These are phyloP conservation scores for Petunia secreta DNA, from an alignment of 257 asterid species.

Conservation along the genomic window DNA sequence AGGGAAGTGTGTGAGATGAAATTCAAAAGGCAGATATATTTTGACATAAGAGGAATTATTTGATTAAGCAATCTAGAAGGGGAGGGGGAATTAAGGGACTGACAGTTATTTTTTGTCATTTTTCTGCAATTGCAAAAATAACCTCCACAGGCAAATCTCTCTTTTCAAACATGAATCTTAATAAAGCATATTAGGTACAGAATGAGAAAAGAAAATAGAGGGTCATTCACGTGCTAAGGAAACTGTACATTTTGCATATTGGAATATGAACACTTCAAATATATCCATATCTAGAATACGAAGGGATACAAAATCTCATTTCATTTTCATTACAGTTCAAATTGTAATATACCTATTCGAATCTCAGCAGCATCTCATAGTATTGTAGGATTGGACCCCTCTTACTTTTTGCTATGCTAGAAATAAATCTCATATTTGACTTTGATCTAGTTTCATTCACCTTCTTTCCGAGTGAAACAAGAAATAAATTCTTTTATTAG, in stretches of 20 bases:
- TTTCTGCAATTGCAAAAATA: constrained; percentile 4
- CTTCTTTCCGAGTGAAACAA: not conserved
- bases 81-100: constrained; percentile 9
- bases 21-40: not conserved
- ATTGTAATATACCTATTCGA: not conserved
- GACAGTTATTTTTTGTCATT: constrained; percentile 29
- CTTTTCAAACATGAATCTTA: not conserved
- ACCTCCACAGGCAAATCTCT: constrained; percentile 23
- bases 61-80: not conserved
- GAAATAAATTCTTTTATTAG: not conserved
- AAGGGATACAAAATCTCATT: not conserved
- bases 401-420: not conserved
- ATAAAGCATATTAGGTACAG: not conserved
- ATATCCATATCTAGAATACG: not conserved
- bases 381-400: not conserved
- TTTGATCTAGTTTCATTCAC: not conserved
- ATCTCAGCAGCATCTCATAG: no score
- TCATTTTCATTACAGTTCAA: not conserved
- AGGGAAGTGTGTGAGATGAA: not conserved
- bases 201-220: not conserved
- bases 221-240: constrained; percentile 12
- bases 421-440: not conserved
- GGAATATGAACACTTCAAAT: not conserved
- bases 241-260: not conserved
- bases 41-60: no score